A percentile compares a stretch with the other conserved stretches of the same genome.
These are phyloP conservation scores for Suillus subalutaceus DNA, from an alignment of 768 basidiomycete genomes.

Conservation along the genomic window DNA sequence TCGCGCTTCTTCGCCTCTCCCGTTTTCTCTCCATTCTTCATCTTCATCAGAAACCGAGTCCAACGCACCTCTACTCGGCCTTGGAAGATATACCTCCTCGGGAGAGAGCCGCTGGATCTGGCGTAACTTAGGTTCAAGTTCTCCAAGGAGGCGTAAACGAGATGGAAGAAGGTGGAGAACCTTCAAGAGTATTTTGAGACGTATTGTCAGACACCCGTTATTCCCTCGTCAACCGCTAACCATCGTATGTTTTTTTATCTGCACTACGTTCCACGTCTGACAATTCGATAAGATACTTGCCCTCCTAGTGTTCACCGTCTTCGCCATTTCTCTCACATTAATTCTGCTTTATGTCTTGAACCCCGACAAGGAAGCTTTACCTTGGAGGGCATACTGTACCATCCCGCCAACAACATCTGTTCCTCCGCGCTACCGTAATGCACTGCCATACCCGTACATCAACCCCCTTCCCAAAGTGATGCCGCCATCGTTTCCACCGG, in stretches of 20 bases:
- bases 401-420: conserved; percentile 54
- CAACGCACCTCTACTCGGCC: conserved; percentile 44
- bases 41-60: conserved; percentile 65
- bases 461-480: conserved; percentile 31
- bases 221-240: conserved; percentile 81
- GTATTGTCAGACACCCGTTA: conserved; percentile 69
- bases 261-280: conserved; percentile 15
- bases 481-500: conserved; percentile 66
- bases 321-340: conserved; percentile 84
- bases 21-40: conserved; percentile 55
- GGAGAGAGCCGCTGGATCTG: conserved; percentile 54
- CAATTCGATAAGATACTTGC: conserved; percentile 56
- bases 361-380: conserved; percentile 92
- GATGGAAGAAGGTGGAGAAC: conserved; percentile 49
- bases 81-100: conserved; percentile 37
- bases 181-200: conserved; percentile 56
- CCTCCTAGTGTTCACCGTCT: conserved; percentile 74
- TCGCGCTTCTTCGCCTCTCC: conserved; percentile 62
- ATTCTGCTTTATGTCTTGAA: conserved; percentile 91
- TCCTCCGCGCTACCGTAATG: conserved; percentile 45
- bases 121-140: conserved; percentile 48
- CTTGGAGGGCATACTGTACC: conserved; percentile 93
- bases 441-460: conserved; percentile 42
- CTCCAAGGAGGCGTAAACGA: conserved; percentile 56
- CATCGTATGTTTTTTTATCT: conserved; percentile 56